Evolutionary conservation across 495 filamentous ascomycete species (phyloP), one percentile per base, ranked within the genome.

Genomic region (Aspergillus mulundensis): DNA sequence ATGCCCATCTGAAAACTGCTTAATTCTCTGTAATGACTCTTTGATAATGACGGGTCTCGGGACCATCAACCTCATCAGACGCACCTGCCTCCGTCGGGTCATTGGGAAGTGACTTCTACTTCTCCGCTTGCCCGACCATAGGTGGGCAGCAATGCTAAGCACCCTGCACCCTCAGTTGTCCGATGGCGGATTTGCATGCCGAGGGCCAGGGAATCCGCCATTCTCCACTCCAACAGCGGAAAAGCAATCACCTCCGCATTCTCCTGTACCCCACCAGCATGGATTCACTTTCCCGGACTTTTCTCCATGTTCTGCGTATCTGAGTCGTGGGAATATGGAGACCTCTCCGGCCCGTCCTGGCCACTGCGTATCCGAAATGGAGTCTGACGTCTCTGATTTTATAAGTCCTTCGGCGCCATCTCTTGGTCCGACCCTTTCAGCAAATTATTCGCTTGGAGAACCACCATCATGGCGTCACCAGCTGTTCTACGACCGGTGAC

Each of bases 331-430:
- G 23, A 40, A 15, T 11, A 51, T 25, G 50, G 23, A 7, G 15
- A 5, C 36, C 48, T 30, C 32, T 40, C 19, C 34, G 48, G 24
- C 21, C 15, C 20, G n/a, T 46, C 15, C 4, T 30, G 23, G 43
- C 10, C 43, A 24, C 14, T 30, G 24, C 23, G 24, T n/a, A 28
- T 52, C 50, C 36, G 50, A 52, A 11, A 52, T 52, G 36, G 50
- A 23, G 20, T 25, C 50, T 41, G 14, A 42, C n/a, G 5, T 19
- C 50, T n/a, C 32, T 38, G 16, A 8, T 50, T 38, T 39, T 50
- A 50, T 50, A 50, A 50, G 32, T 16, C 24, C 5, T 18, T 1
- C n/a, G 3, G 18, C 5, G 12, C 32, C 32, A 4, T 48, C 45
- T 34, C 45, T 30, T 34, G 45, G n/a, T 32, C 8, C 18, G 21